A percentile compares a stretch with the other conserved stretches of the same genome.
Evolutionary conservation across 306 rosid species (phyloP).

Genomic region (Albizia julibrissin): DNA sequence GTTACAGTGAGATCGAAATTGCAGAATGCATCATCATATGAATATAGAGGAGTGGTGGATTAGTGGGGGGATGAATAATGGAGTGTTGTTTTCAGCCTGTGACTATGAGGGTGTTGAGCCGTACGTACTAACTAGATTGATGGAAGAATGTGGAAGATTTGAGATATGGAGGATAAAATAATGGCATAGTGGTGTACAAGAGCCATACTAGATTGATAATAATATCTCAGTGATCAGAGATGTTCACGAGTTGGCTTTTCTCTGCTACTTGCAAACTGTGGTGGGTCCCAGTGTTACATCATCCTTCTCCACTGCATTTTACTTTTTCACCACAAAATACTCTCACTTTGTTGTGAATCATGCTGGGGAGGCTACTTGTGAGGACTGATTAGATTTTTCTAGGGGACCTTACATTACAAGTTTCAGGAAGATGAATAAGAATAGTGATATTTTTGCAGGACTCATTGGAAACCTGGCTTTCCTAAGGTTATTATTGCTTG

Average conservation of each 20-base stretch:
- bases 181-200: background rate
- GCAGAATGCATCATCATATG: background rate
- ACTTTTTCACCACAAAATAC: background rate
- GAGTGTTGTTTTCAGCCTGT: background rate
- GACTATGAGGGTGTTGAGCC: background rate
- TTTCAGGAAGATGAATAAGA: no score
- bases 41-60: background rate
- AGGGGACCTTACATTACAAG: background rate
- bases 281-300: conserved; percentile 10
- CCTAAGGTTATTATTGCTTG: background rate
- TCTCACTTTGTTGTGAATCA: background rate
- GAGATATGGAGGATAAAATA: conserved; percentile 4
- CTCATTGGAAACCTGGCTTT: background rate
- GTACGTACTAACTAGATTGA: background rate
- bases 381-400: no score
- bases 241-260: conserved; percentile 13
- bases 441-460: no score
- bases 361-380: background rate
- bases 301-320: conserved; percentile 12
- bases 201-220: background rate
- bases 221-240: background rate
- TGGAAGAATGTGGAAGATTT: background rate
- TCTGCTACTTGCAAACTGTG: conserved; percentile 6
- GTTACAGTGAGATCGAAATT: background rate
- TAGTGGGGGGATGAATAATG: background rate